Evolutionary conservation across 768 basidiomycete genomes (phyloP).

Genomic region (Mycena rosella): DNA sequence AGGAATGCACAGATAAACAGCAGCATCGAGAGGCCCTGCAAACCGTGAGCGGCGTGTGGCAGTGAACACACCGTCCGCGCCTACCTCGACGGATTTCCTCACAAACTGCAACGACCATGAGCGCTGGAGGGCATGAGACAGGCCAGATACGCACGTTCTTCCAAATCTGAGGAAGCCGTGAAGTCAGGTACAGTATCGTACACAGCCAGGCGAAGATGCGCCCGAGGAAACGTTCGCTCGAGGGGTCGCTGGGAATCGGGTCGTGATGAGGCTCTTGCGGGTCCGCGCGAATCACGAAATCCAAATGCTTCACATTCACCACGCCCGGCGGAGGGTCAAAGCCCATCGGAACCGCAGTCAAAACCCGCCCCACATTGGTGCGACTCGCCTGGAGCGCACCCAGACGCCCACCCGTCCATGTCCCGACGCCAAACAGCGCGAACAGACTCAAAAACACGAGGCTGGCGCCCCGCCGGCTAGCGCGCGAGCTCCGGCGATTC

Average conservation of each 20-base stretch:
- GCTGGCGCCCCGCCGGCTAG: constrained; percentile 76
- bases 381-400: constrained; percentile 44
- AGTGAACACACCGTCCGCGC: constrained; percentile 3
- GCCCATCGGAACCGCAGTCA: constrained; percentile 44
- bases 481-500: constrained; percentile 64
- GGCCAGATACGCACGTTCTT: constrained; percentile 82
- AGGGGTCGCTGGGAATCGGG: constrained; percentile 34
- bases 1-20: constrained; percentile 95
- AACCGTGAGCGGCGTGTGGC: not conserved
- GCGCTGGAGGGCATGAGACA: constrained; percentile 2
- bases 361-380: constrained; percentile 62
- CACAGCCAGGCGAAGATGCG: constrained; percentile 96
- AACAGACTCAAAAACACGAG: constrained; percentile 88
- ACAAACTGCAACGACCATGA: constrained; percentile 66
- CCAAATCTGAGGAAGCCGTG: constrained; percentile 97
- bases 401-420: constrained; percentile 52
- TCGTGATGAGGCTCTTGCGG: constrained; percentile 41
- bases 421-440: constrained; percentile 77
- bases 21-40: constrained; percentile 58
- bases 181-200: constrained; percentile 93
- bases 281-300: constrained; percentile 14
- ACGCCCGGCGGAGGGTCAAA: constrained; percentile 25
- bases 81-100: constrained; percentile 90
- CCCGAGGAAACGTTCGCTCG: constrained; percentile 78
- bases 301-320: constrained; percentile 10